Conservation (phyloP, 345 rosid genomes). For the Raphanus sativus region DNA sequence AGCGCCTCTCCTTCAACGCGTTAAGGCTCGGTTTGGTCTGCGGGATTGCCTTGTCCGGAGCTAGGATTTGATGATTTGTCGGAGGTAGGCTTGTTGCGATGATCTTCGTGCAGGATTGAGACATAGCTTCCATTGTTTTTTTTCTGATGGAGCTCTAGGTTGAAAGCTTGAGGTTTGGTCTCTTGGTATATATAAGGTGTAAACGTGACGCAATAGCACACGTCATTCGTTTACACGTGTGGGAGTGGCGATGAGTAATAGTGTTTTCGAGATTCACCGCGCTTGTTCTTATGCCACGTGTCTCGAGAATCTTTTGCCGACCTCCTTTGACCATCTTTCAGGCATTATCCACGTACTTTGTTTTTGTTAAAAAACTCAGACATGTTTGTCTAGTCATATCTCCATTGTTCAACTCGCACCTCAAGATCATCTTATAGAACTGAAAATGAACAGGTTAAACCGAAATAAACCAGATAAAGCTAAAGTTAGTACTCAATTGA, state of each 20-base stretch:
- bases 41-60: background rate
- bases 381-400: constrained; percentile 13
- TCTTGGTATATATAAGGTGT: constrained; percentile 28
- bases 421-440: background rate
- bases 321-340: constrained; percentile 7
- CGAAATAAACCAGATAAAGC: background rate
- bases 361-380: background rate
- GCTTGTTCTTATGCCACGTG: constrained; percentile 25
- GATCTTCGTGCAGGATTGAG: constrained; percentile 27
- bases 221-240: constrained; percentile 27
- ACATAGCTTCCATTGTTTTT: constrained; percentile 27
- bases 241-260: constrained; percentile 22
- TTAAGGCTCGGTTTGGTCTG: background rate
- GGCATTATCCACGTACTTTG: background rate
- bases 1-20: background rate
- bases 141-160: background rate
- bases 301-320: constrained; percentile 16
- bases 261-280: constrained; percentile 20
- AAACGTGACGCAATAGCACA: constrained; percentile 21
- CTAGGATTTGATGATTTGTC: constrained; percentile 10
- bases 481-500: background rate
- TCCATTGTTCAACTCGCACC: background rate
- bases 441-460: background rate
- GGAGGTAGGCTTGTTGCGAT: constrained; percentile 3
- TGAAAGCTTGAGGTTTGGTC: background rate